Evolutionary conservation across 192 early-diverging fungal genomes (phyloP).

Genomic region (Cladochytrium replicatum): DNA sequence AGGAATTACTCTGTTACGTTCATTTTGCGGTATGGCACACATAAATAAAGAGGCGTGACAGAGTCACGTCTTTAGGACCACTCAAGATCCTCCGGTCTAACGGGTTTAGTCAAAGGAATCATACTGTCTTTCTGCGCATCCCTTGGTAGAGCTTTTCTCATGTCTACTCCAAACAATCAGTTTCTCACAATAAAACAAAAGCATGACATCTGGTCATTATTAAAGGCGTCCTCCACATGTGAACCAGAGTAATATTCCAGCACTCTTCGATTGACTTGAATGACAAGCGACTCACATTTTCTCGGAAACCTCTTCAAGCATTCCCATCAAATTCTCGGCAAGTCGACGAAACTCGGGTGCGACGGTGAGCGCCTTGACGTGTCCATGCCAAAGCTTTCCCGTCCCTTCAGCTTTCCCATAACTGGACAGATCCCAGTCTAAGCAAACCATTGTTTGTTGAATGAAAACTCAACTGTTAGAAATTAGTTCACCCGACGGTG

Average conservation of each 20-base stretch:
- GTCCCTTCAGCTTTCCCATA: constrained; percentile 96
- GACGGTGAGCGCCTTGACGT: constrained; percentile 95
- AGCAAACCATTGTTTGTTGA: background rate
- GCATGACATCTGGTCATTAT: no score
- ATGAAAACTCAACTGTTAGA: constrained; percentile 84
- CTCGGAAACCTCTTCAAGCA: constrained; percentile 84
- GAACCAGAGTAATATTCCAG: constrained; percentile 69
- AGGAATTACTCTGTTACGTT: no score
- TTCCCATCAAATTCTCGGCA: constrained; percentile 76
- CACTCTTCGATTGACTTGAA: constrained; percentile 87
- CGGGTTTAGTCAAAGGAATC: constrained; percentile 38
- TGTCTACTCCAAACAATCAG: constrained; percentile 56
- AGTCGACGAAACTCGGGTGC: constrained; percentile 92
- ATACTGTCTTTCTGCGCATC: constrained; percentile 62
- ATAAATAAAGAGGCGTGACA: no score
- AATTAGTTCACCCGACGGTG: constrained; percentile 60
- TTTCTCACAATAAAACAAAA: no score
- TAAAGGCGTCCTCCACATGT: constrained; percentile 80
- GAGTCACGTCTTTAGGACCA: no score
- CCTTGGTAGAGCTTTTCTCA: constrained; percentile 85
- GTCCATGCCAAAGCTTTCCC: constrained; percentile 87
- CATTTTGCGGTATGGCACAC: no score
- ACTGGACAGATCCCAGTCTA: constrained; percentile 28
- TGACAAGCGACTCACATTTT: constrained; percentile 65
- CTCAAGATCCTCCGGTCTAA: constrained; percentile 46